Conservation (phyloP, 495 filamentous ascomycete genomes). For the Symbiotaphrina buchneri region DNA sequence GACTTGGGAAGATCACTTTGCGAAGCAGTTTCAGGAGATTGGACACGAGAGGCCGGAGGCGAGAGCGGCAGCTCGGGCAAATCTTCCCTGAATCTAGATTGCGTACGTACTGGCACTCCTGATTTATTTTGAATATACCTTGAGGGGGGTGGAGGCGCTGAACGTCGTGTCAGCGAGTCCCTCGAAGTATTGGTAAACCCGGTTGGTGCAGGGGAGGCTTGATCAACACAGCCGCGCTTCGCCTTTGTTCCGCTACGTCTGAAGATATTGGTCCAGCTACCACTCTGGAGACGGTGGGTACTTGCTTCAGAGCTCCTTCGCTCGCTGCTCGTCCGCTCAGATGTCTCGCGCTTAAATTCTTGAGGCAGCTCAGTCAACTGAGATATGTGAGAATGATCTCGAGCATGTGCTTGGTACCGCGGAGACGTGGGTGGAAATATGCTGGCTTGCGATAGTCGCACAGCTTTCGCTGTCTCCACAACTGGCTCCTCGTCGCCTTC, state of each 20-base stretch:
- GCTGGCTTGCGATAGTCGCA: slow-evolving; percentile 26
- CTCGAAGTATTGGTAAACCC: slow-evolving; percentile 70
- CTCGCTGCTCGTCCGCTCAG: slow-evolving; percentile 16
- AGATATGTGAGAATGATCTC: slow-evolving; percentile 28
- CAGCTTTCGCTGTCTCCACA: slow-evolving; percentile 18
- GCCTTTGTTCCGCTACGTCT: slow-evolving; percentile 34
- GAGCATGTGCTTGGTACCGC: slow-evolving; percentile 18
- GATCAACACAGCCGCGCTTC: slow-evolving; percentile 34
- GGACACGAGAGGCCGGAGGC: slow-evolving; percentile 57
- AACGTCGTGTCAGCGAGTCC: slow-evolving; percentile 43
- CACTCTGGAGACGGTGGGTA: slow-evolving; percentile 16
- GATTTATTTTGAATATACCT: slow-evolving; percentile 15
- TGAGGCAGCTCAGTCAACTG: slow-evolving; percentile 25
- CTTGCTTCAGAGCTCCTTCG: slow-evolving; percentile 25
- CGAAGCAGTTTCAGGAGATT: slow-evolving; percentile 25
- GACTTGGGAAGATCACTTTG: not conserved
- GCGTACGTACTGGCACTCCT: slow-evolving; percentile 45
- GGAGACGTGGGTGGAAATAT: slow-evolving; percentile 34
- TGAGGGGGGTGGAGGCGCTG: slow-evolving; percentile 20
- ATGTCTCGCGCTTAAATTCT: slow-evolving; percentile 22
- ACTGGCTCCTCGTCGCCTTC: slow-evolving; percentile 19
- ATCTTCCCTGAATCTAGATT: slow-evolving; percentile 86
- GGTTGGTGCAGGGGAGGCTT: slow-evolving; percentile 23
- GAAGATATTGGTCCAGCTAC: slow-evolving; percentile 52
- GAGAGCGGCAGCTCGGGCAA: slow-evolving; percentile 67